Conservation (phyloP, 2,329 filamentous ascomycete genomes). For the Stachybotrys chlorohalonatus region DNA sequence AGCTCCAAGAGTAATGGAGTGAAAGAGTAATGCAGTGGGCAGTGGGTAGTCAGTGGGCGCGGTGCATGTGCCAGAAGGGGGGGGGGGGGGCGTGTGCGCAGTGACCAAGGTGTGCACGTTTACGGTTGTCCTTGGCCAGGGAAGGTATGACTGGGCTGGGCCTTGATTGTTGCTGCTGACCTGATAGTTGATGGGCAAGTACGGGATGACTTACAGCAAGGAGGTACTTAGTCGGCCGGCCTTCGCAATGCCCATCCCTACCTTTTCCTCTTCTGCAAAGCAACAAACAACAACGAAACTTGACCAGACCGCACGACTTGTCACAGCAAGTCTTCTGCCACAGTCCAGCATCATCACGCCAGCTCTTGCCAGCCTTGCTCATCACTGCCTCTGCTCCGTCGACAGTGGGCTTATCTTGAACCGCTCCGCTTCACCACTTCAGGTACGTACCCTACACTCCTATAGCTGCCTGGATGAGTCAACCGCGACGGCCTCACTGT, state of each 20-base stretch:
- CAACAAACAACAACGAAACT: slow-evolving; percentile 45
- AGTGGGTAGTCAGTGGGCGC: not conserved
- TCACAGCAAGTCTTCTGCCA: slow-evolving; percentile 49
- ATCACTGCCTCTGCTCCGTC: slow-evolving; percentile 14
- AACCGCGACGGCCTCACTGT: slow-evolving; percentile 3
- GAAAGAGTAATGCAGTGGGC: not conserved
- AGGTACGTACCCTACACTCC: slow-evolving; percentile 20
- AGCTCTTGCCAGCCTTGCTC: slow-evolving; percentile 28
- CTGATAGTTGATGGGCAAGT: not conserved
- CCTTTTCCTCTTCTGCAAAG: slow-evolving; percentile 28
- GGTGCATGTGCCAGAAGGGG: not conserved
- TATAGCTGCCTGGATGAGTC: slow-evolving; percentile 10
- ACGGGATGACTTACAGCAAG: too few relatives aligned
- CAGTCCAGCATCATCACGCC: slow-evolving; percentile 50
- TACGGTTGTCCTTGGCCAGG: not conserved
- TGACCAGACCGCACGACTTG: slow-evolving; percentile 38
- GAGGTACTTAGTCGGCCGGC: slow-evolving; percentile 4
- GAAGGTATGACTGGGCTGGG: not conserved
- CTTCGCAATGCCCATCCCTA: slow-evolving; percentile 23
- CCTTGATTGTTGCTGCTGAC: not conserved
- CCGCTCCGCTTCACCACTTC: slow-evolving; percentile 15
- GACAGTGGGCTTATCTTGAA: slow-evolving; percentile 1
- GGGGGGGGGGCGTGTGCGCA: slow-evolving; percentile 4
- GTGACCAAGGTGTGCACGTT: slow-evolving; percentile 3
- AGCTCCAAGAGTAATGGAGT: too few relatives aligned